These are phyloP conservation scores for Flaveria trinervia DNA, from an alignment of 129 eudicot species.

Conservation along the genomic window DNA sequence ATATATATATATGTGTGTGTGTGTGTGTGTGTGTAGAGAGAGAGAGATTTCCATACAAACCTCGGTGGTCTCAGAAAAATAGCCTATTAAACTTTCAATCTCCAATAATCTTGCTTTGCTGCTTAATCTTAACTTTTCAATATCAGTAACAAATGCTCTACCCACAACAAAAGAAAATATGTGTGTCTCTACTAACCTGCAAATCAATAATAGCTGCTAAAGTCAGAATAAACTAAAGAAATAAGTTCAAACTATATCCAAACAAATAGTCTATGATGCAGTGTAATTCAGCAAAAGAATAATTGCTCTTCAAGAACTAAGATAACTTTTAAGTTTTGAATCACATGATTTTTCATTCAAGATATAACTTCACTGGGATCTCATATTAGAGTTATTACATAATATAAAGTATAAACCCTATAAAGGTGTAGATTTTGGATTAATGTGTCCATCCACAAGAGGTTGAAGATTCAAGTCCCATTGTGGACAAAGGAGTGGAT, in stretches of 20 bases:
- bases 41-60: slow-evolving; percentile 36
- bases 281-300: background rate
- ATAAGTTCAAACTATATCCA: slow-evolving; percentile 3
- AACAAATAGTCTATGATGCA: background rate
- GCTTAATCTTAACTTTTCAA: slow-evolving; percentile 84
- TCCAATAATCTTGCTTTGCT: slow-evolving; percentile 83
- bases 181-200: slow-evolving; percentile 99
- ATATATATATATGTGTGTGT: background rate
- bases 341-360: background rate
- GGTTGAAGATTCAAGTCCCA: too few species aligned
- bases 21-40: background rate
- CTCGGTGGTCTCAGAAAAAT: slow-evolving; percentile 79
- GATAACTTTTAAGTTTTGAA: background rate
- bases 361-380: slow-evolving; percentile 4
- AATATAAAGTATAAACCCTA: too few species aligned
- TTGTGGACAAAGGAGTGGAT: too few species aligned
- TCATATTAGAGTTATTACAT: background rate
- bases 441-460: too few species aligned
- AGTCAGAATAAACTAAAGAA: slow-evolving; percentile 6
- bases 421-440: too few species aligned
- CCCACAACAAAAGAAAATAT: slow-evolving; percentile 98
- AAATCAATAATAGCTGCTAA: slow-evolving; percentile 17
- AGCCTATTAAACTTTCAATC: slow-evolving; percentile 59
- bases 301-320: background rate
- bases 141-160: slow-evolving; percentile 97